These are phyloP conservation scores for Tetrahymena borealis DNA, from an alignment of 73 alveolate species.

Conservation along the genomic window DNA sequence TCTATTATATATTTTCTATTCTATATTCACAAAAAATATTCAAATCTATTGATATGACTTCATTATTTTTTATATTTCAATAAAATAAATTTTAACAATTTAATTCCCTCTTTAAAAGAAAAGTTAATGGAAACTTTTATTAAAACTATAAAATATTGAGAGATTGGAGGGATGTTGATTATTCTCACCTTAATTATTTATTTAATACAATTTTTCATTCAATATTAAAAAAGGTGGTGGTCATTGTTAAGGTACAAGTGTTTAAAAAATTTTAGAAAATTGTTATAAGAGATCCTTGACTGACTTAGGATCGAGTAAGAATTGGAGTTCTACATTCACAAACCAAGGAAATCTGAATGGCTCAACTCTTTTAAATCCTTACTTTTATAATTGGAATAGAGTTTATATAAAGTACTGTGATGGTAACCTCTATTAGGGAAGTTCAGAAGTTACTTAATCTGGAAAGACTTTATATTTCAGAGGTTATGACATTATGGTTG, in stretches of 20 bases:
- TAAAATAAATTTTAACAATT: too few species aligned
- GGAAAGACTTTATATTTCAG: neutral
- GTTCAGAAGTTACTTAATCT: neutral
- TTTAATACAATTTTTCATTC: too few species aligned
- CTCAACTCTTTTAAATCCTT: neutral
- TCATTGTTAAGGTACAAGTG: neutral
- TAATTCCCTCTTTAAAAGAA: too few species aligned
- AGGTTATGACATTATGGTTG: neutral
- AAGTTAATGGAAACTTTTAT: too few species aligned
- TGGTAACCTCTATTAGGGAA: neutral
- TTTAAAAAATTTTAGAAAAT: neutral
- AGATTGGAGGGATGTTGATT: too few species aligned
- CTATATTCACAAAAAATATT: too few species aligned
- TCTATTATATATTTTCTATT: too few species aligned
- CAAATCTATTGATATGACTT: too few species aligned
- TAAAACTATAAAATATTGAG: too few species aligned
- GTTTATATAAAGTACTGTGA: neutral
- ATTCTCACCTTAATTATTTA: too few species aligned
- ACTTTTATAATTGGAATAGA: neutral
- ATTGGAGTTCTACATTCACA: neutral
- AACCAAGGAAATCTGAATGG: neutral
- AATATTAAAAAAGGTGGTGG: too few species aligned
- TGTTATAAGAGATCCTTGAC: neutral
- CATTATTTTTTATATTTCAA: too few species aligned
- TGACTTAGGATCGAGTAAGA: neutral